These are phyloP conservation scores for Ceratobasidium sp. DNA, from an alignment of 1,284 basidiomycete genomes.

Conservation along the genomic window DNA sequence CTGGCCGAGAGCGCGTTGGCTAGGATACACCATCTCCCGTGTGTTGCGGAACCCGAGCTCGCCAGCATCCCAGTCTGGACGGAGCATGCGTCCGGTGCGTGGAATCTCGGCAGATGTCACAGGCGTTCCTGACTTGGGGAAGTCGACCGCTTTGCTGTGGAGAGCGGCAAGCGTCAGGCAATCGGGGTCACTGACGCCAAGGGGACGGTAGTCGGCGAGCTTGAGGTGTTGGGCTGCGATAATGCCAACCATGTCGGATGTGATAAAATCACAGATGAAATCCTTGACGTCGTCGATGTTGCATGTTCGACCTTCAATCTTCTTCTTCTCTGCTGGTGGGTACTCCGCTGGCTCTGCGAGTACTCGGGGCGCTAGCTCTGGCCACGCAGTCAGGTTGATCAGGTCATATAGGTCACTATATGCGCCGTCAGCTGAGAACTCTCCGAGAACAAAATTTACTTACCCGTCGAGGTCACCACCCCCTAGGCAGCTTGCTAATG, in stretches of 20 bases:
- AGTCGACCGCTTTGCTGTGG: conserved; percentile 79
- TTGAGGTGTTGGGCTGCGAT: conserved; percentile 69
- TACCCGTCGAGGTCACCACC: conserved; percentile 84
- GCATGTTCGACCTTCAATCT: conserved; percentile 64
- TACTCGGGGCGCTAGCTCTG: conserved; percentile 66
- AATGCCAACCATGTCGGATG: conserved; percentile 75
- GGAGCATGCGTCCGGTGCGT: conserved; percentile 63
- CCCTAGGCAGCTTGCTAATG: conserved; percentile 74
- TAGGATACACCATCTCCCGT: conserved; percentile 66
- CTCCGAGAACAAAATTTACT: conserved; percentile 46
- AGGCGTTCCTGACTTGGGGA: conserved; percentile 73
- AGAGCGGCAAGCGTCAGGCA: conserved; percentile 74
- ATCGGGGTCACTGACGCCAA: conserved; percentile 68
- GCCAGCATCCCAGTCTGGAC: conserved; percentile 77
- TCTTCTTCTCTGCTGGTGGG: conserved; percentile 62
- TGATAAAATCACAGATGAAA: conserved; percentile 80
- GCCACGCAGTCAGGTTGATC: conserved; percentile 60
- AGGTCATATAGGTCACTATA: conserved; percentile 53
- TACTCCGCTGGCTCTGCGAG: conserved; percentile 68
- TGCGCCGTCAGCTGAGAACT: conserved; percentile 30
- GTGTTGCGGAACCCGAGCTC: conserved; percentile 60
- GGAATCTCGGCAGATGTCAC: conserved; percentile 67
- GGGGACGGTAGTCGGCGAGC: conserved; percentile 73
- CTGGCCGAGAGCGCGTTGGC: conserved; percentile 73
- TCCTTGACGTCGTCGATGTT: conserved; percentile 78